Percentiles rank a stretch among this genome's conserved stretches.
Evolutionary conservation across 306 rosid species (phyloP).

Genomic region (Corylus heterophylla): DNA sequence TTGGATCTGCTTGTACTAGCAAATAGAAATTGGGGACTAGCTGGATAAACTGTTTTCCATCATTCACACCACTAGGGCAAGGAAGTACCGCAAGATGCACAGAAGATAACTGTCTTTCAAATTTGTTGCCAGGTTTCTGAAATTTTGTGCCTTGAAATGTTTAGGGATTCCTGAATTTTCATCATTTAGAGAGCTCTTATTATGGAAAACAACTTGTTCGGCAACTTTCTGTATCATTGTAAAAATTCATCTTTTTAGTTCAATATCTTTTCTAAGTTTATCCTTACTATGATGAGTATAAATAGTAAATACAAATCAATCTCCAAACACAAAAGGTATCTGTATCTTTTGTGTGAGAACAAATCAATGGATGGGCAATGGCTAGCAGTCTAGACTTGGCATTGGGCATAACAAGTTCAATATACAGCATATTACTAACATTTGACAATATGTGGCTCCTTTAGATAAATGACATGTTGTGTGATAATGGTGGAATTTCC

Average conservation of each 20-base stretch:
- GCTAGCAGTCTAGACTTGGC: too few relatives aligned
- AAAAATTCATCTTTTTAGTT: not conserved
- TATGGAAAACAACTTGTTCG: too few relatives aligned
- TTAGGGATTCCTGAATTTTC: not conserved
- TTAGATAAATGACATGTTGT: too few relatives aligned
- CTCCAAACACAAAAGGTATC: not conserved
- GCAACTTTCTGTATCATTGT: too few relatives aligned
- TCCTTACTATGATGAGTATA: not conserved
- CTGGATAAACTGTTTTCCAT: not conserved
- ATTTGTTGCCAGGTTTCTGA: not conserved
- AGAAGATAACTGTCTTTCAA: not conserved
- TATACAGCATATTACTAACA: too few relatives aligned
- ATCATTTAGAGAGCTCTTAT: too few relatives aligned
- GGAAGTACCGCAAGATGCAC: not conserved
- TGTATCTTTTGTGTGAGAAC: not conserved
- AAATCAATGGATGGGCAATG: not conserved
- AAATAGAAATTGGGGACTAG: too few relatives aligned
- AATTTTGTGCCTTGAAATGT: conserved; percentile 2
- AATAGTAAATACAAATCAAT: too few relatives aligned
- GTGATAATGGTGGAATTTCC: too few relatives aligned
- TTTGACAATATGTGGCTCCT: too few relatives aligned
- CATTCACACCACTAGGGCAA: not conserved
- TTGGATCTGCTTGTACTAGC: not conserved
- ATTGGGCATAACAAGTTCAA: too few relatives aligned
- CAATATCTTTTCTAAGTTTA: not conserved